Evolutionary conservation across 2,329 filamentous ascomycete species (phyloP).

Genomic region (Aureobasidium lini): DNA sequence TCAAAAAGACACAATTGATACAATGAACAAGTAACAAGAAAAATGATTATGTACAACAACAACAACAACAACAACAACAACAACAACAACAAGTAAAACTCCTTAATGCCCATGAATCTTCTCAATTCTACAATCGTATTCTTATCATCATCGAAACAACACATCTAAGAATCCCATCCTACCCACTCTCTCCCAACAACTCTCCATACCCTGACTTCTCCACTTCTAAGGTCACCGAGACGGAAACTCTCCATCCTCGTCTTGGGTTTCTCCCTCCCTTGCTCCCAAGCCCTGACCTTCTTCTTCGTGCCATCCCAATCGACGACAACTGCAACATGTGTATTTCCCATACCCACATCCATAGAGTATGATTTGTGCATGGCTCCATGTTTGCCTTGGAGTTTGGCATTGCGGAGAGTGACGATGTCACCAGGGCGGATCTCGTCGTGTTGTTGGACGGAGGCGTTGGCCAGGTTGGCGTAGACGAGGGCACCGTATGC

Average conservation of each 20-base stretch:
- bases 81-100: too few species aligned
- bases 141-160: too few species aligned
- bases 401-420: conserved; percentile 83
- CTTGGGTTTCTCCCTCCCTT: conserved; percentile 88
- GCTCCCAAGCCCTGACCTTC: conserved; percentile 92
- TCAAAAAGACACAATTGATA: too few species aligned
- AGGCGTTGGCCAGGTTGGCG: conserved; percentile 88
- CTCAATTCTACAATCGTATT: too few species aligned
- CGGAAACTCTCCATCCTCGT: conserved; percentile 91
- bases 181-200: conserved; percentile 90
- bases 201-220: conserved; percentile 95
- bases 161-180: conserved; percentile 58
- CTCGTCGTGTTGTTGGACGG: conserved; percentile 81
- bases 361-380: conserved; percentile 91
- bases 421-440: conserved; percentile 91
- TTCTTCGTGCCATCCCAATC: conserved; percentile 99
- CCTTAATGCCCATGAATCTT: too few species aligned
- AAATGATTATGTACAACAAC: too few species aligned
- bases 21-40: too few species aligned
- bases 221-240: conserved; percentile 81
- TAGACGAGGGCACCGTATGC: conserved; percentile 91
- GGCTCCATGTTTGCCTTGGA: conserved; percentile 89
- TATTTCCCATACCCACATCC: conserved; percentile 65
- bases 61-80: too few species aligned
- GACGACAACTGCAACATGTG: conserved; percentile 83